Evolutionary conservation across 768 basidiomycete species (phyloP).

Genomic region (Auriculariales sp.): DNA sequence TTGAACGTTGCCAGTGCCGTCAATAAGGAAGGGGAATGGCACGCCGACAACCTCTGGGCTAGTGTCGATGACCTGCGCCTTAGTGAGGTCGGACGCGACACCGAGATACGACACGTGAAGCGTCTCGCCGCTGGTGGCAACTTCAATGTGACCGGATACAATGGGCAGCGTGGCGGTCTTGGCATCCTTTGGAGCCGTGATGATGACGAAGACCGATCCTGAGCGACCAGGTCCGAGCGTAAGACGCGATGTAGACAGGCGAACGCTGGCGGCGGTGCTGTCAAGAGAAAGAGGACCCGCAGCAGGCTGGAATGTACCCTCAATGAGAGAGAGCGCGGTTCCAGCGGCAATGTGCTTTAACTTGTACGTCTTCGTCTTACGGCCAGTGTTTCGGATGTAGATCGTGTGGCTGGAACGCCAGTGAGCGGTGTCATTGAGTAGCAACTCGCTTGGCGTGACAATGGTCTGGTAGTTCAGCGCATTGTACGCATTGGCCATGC

Average conservation of each 20-base stretch:
- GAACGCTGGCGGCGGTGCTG: not conserved
- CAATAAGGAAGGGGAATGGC: conserved; percentile 26
- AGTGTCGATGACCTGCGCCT: conserved; percentile 37
- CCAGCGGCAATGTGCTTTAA: conserved; percentile 1
- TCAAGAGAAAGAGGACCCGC: not conserved
- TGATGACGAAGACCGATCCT: conserved; percentile 25
- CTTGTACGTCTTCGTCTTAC: conserved; percentile 4
- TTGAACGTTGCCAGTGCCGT: conserved; percentile 27
- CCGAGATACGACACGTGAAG: conserved; percentile 35
- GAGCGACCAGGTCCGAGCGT: conserved; percentile 29
- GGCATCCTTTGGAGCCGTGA: conserved; percentile 31
- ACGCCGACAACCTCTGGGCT: conserved; percentile 33
- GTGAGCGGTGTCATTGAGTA: conserved; percentile 17
- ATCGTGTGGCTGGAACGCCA: not conserved
- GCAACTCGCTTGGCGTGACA: conserved; percentile 18
- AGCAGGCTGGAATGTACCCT: not conserved
- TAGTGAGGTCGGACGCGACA: conserved; percentile 23
- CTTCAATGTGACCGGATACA: conserved; percentile 42
- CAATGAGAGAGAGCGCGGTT: not conserved
- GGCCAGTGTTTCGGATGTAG: conserved; percentile 2
- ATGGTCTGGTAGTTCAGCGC: conserved; percentile 15
- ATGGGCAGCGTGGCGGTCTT: conserved; percentile 34
- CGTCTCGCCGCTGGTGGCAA: conserved; percentile 13
- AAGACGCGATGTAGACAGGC: conserved; percentile 12
- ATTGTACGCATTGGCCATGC: conserved; percentile 8